A percentile compares a stretch with the other conserved stretches of the same genome.
Conservation (phyloP, 2,329 filamentous ascomycete species). For the Paraphoma chrysanthemicola region DNA sequence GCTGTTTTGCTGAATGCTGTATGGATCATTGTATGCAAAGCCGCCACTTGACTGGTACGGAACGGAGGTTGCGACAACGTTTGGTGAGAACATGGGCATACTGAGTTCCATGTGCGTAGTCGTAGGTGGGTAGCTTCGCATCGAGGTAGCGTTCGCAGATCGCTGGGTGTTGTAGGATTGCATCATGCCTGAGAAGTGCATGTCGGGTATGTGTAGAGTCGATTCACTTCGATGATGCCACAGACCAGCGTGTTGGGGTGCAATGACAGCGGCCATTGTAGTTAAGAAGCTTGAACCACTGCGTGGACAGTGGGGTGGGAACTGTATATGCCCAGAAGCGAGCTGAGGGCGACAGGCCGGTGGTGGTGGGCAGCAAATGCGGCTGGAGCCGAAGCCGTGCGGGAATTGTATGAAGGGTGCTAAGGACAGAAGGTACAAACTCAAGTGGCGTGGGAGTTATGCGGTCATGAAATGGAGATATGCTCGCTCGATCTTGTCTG, state of each 20-base stretch:
- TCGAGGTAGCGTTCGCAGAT: conserved; percentile 29
- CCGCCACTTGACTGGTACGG: conserved; percentile 44
- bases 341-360: conserved; percentile 24
- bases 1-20: conserved; percentile 41
- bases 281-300: conserved; percentile 26
- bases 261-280: conserved; percentile 48
- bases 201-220: conserved; percentile 36
- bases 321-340: conserved; percentile 24
- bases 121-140: conserved; percentile 39
- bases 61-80: conserved; percentile 36
- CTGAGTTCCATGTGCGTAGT: conserved; percentile 43
- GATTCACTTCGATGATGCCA: conserved; percentile 45
- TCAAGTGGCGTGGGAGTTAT: conserved; percentile 39
- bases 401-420: conserved; percentile 24
- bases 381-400: conserved; percentile 32
- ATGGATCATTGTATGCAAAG: conserved; percentile 48
- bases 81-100: conserved; percentile 44
- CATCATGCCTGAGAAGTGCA: conserved; percentile 39
- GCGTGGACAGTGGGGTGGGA: conserved; percentile 24
- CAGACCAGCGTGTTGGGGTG: conserved; percentile 41
- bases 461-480: conserved; percentile 38
- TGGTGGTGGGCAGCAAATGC: conserved; percentile 24
- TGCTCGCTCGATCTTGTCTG: conserved; percentile 28
- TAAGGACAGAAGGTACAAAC: conserved; percentile 19
- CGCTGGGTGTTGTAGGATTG: conserved; percentile 40